phyloP scores from a whole-genome alignment of 345 rosid species.

The Populus simonii region DNA sequence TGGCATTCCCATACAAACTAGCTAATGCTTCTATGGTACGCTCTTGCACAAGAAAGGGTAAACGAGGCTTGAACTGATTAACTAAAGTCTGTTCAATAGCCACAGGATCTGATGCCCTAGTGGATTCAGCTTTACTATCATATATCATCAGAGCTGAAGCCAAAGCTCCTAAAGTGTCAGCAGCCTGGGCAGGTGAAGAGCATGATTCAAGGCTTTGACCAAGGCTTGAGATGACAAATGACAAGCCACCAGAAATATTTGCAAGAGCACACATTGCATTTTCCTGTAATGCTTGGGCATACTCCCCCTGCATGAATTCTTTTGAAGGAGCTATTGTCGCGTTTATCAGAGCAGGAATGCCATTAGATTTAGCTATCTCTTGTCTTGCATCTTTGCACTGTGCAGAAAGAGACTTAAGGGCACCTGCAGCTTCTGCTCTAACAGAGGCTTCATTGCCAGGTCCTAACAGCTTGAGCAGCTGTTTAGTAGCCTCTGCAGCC shows the following conservation, averaged over 20 bases:
- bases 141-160: slow-evolving; percentile 99
- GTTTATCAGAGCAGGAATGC: slow-evolving; percentile 89
- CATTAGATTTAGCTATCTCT: slow-evolving; percentile 84
- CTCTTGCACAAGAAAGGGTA: slow-evolving; percentile 92
- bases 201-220: slow-evolving; percentile 99
- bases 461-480: slow-evolving; percentile 82
- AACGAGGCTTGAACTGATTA: slow-evolving; percentile 82
- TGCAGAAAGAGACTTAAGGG: slow-evolving; percentile 91
- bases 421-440: slow-evolving; percentile 99
- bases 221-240: slow-evolving; percentile 94
- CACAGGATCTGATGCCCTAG: slow-evolving; percentile 75
- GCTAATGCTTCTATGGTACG: slow-evolving; percentile 98
- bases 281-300: slow-evolving; percentile 97
- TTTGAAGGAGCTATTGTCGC: slow-evolving; percentile 99
- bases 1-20: slow-evolving; percentile 87
- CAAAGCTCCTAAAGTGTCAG: slow-evolving; percentile 95
- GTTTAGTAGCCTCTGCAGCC: slow-evolving; percentile 89
- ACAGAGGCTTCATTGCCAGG: slow-evolving; percentile 92
- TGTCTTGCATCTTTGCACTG: slow-evolving; percentile 89
- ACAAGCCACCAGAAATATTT: slow-evolving; percentile 95
- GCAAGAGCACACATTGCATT: slow-evolving; percentile 99
- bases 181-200: slow-evolving; percentile 87
- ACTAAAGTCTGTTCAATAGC: slow-evolving; percentile 78
- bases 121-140: slow-evolving; percentile 80
- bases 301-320: slow-evolving; percentile 99